phyloP scores from a whole-genome alignment of 1,139 yeast species.

The Hansenula lynferdii region DNA sequence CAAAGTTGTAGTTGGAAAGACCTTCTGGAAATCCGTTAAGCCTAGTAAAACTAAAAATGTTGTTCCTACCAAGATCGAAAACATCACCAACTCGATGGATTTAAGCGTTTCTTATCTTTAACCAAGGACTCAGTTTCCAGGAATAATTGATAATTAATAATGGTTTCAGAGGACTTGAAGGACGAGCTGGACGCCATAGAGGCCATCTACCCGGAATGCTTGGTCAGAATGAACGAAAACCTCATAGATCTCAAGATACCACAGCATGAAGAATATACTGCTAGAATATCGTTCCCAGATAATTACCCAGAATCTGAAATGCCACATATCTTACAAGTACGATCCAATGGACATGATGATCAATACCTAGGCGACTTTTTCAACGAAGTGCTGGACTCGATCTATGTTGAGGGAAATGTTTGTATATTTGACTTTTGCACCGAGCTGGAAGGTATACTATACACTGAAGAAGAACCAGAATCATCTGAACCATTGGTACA shows the following conservation, averaged over 20 bases:
- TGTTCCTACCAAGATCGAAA: slow-evolving; percentile 7
- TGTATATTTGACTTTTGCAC: slow-evolving; percentile 75
- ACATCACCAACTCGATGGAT: not conserved
- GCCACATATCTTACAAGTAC: slow-evolving; percentile 53
- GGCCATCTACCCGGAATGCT: slow-evolving; percentile 77
- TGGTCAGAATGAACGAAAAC: slow-evolving; percentile 34
- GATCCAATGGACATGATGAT: slow-evolving; percentile 32
- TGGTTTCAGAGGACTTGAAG: slow-evolving; percentile 46
- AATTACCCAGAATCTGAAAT: slow-evolving; percentile 56
- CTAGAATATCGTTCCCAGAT: slow-evolving; percentile 66
- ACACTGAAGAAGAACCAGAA: slow-evolving; percentile 28
- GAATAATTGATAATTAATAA: too few relatives aligned
- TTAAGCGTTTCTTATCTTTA: not conserved
- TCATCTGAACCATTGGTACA: slow-evolving; percentile 6
- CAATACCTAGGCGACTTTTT: slow-evolving; percentile 40
- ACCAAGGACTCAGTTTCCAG: too few relatives aligned
- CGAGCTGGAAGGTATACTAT: slow-evolving; percentile 52
- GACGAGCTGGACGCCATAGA: slow-evolving; percentile 83
- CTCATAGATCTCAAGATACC: slow-evolving; percentile 58
- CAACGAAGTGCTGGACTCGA: slow-evolving; percentile 43
- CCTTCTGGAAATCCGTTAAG: too few relatives aligned
- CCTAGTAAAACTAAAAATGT: too few relatives aligned
- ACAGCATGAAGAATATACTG: slow-evolving; percentile 47
- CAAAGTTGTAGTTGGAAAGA: too few relatives aligned
- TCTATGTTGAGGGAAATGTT: slow-evolving; percentile 59